Evolutionary conservation across 129 eudicot genomes (phyloP).

Genomic region (Lonicera japonica): DNA sequence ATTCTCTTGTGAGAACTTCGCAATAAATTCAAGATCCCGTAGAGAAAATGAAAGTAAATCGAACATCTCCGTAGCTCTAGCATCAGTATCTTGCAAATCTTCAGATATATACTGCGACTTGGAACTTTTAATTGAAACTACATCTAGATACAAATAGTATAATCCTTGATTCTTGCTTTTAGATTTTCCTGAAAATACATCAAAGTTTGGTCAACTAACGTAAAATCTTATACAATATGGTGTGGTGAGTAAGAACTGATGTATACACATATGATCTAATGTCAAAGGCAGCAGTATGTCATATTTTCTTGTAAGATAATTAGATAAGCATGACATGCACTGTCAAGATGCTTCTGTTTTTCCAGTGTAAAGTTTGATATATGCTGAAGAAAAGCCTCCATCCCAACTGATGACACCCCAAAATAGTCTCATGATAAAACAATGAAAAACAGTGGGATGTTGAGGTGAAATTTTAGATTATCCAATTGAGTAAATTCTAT

Average conservation of each 20-base stretch:
- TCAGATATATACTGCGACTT: conserved; percentile 65
- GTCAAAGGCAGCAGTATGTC: conserved; percentile 1
- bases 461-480: not conserved
- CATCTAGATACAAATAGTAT: conserved; percentile 88
- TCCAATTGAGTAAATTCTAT: not conserved
- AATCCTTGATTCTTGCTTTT: conserved; percentile 85
- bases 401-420: conserved; percentile 3
- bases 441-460: not conserved
- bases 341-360: not conserved
- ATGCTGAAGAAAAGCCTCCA: not conserved
- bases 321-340: not conserved
- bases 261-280: not conserved
- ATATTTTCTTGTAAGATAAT: not conserved
- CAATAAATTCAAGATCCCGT: conserved; percentile 73
- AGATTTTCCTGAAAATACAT: conserved; percentile 57
- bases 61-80: conserved; percentile 46
- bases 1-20: conserved; percentile 61
- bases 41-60: conserved; percentile 82
- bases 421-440: not conserved
- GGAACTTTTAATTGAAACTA: conserved; percentile 71
- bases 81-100: conserved; percentile 33
- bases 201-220: conserved; percentile 3
- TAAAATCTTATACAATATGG: not conserved
- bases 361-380: too few relatives aligned
- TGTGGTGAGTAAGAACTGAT: not conserved